A percentile compares a stretch with the other conserved stretches of the same genome.
Evolutionary conservation across 306 rosid genomes (phyloP).

Genomic region (Cyclanthera cordifolia): DNA sequence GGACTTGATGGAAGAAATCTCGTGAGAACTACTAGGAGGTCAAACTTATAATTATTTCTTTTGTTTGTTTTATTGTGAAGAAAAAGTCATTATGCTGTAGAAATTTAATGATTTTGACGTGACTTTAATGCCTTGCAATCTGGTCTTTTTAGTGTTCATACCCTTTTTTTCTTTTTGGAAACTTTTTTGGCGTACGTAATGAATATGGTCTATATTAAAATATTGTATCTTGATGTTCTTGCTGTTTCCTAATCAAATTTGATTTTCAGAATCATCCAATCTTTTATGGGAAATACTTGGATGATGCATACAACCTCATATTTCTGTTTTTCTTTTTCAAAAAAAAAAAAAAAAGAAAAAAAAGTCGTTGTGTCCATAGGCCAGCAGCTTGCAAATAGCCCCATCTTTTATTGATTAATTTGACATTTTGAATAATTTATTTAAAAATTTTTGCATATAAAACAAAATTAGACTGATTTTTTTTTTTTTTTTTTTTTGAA

Average conservation of each 20-base stretch:
- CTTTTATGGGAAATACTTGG: no score
- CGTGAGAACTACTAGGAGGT: neutral
- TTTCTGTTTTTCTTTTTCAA: no score
- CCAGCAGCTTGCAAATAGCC: no score
- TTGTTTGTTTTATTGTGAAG: neutral
- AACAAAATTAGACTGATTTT: no score
- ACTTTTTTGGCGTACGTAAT: neutral
- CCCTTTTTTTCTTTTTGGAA: neutral
- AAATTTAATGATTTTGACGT: conserved; percentile 5
- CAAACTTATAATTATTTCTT: neutral
- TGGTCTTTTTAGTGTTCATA: neutral
- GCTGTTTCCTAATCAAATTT: neutral
- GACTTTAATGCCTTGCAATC: conserved; percentile 1
- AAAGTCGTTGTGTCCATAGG: no score
- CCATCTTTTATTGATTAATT: neutral
- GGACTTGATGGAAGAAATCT: conserved; percentile 2
- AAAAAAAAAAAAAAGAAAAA: no score
- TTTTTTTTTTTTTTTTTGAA: no score
- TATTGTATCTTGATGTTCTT: neutral
- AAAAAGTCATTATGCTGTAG: neutral
- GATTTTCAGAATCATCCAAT: neutral
- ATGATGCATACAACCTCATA: no score
- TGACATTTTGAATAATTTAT: no score
- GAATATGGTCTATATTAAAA: neutral
- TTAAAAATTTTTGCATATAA: no score